phyloP scores from a whole-genome alignment of 164 flowering plant genomes.

The Berberis thunbergii region DNA sequence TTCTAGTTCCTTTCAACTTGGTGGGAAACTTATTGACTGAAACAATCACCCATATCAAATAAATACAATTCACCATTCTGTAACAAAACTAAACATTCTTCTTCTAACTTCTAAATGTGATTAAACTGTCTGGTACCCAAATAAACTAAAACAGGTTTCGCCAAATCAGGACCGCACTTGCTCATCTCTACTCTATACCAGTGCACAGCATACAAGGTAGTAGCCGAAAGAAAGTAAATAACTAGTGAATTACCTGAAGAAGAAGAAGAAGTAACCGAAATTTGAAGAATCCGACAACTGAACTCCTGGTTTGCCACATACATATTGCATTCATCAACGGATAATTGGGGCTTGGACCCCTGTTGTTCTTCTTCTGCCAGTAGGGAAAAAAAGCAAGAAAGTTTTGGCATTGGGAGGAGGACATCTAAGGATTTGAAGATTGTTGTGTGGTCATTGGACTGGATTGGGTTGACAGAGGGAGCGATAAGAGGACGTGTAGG shows the following conservation, averaged over 20 bases:
- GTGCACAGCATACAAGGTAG: conserved; percentile 39
- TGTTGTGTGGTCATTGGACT: not conserved
- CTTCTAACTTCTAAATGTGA: conserved; percentile 39
- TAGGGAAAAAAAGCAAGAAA: conserved; percentile 30
- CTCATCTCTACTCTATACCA: conserved; percentile 45
- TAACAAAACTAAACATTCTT: conserved; percentile 54
- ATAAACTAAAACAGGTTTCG: conserved; percentile 25
- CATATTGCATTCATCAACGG: conserved; percentile 9
- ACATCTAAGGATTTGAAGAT: conserved; percentile 29
- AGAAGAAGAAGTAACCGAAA: conserved; percentile 24
- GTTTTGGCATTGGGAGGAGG: conserved; percentile 2
- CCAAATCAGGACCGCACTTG: conserved; percentile 1
- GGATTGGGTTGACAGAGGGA: not conserved
- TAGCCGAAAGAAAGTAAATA: conserved; percentile 45
- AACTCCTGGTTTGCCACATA: conserved; percentile 11
- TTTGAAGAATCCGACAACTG: conserved; percentile 24
- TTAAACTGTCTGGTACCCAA: conserved; percentile 33
- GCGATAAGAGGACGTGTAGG: conserved; percentile 8
- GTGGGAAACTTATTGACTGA: not conserved
- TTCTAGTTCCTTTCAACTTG: conserved; percentile 24
- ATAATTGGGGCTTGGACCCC: conserved; percentile 4
- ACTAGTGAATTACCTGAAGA: conserved; percentile 14
- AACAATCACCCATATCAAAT: conserved; percentile 44
- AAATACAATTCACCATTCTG: conserved; percentile 54
- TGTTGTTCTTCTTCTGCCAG: conserved; percentile 14